Percentiles rank a stretch among this genome's conserved stretches.
phyloP scores from a whole-genome alignment of 2,329 filamentous ascomycete genomes.

The Pyricularia grisea region DNA sequence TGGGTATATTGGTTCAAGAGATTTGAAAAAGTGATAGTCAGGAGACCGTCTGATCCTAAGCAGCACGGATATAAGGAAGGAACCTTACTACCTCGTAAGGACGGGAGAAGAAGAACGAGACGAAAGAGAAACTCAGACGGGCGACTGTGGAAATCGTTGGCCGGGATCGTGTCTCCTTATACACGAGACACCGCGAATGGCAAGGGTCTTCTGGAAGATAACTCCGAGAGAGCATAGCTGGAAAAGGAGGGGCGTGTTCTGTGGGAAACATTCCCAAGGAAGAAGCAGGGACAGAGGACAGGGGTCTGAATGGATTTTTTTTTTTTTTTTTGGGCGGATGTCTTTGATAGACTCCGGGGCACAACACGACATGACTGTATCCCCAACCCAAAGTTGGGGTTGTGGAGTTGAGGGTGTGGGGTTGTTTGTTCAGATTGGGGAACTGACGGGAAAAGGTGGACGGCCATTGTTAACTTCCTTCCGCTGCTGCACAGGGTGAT shows the following conservation, averaged over 20 bases:
- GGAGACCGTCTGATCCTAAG: neutral
- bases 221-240: neutral
- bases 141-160: neutral
- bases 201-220: neutral
- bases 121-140: neutral
- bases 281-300: neutral
- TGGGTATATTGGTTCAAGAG: neutral
- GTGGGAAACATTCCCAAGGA: neutral
- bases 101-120: neutral
- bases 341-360: neutral
- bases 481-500: neutral
- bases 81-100: neutral
- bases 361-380: neutral
- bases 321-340: neutral
- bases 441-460: neutral
- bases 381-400: neutral
- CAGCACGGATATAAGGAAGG: neutral
- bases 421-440: neutral
- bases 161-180: neutral
- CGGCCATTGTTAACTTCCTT: neutral
- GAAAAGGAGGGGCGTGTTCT: neutral
- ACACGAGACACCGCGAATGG: neutral
- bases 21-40: neutral
- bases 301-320: constrained; percentile 1
- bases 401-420: neutral